Evolutionary conservation across 129 eudicot genomes (phyloP), one percentile per base, ranked within the genome.

Genomic region (Flaveria trinervia): DNA sequence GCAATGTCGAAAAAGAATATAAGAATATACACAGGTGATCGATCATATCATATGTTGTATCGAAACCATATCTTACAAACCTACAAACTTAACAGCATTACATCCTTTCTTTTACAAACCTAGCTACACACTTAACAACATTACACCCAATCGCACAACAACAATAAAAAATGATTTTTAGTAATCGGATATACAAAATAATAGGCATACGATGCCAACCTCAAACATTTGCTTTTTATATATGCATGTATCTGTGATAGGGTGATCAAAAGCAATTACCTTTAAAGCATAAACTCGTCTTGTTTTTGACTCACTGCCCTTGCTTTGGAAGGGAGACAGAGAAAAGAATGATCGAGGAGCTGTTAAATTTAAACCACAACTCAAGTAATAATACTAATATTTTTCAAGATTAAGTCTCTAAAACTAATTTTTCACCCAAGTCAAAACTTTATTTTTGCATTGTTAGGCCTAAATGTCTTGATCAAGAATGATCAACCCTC

Each of bases 321-420:
- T 93, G 96, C 98, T 93, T 70, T 2, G 30, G 30, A 26, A 26
- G 97, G 88, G 59, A 94, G 98, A 87, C 65, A 94, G 70, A 20
- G 94, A 94, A 83, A 94, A 89, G 68, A 94, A 94, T 79, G 99
- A 95, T 65, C 96, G 80, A 9, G 94, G 90, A 41, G 89, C 93
- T 90, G 96, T 41, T 78, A 41, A 73, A 72, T 33, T 48, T 9
- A 66, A 39, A 72, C 55, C 57, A 77, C 46, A 64, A 22, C 15
- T 48, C 4, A 64, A 33, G 5, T 64, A 70, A 33, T 10, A 48
- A 10, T 22, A 51, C 14, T 15, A 44, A 44, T 44, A 44, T 43
- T 43, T 11, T 43, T 43, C 11, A 43, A 43, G 46, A 43, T 43
- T 43, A 9, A 43, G 46, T 43, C 46, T 7, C 8, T 3, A 23